A percentile compares a stretch with the other conserved stretches of the same genome.
phyloP scores from a whole-genome alignment of 106 monocot species.

The Dendrobium chrysotoxum region DNA sequence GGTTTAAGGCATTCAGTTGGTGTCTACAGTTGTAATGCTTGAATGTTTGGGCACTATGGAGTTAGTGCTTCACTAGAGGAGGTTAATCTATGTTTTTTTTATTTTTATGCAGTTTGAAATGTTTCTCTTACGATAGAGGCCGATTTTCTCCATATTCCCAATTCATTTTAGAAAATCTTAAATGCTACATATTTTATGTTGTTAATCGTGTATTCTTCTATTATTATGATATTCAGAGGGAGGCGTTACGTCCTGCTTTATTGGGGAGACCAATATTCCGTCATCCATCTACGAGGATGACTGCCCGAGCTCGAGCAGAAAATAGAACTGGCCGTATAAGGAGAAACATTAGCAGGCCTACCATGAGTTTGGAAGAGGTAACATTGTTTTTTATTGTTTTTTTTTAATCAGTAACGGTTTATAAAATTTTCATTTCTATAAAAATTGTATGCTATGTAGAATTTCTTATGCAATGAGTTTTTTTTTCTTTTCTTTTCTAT shows the following conservation, averaged over 20 bases:
- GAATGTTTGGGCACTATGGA: background rate
- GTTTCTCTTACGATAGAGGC: background rate
- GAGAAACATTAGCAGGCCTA: background rate
- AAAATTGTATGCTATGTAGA: background rate
- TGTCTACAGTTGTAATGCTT: background rate
- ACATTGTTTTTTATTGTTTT: background rate
- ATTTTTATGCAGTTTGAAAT: background rate
- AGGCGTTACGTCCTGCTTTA: background rate
- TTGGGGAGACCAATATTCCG: background rate
- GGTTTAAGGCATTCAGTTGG: background rate
- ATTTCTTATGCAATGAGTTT: background rate
- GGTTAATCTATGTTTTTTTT: background rate
- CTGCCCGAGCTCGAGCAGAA: background rate
- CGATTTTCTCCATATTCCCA: background rate
- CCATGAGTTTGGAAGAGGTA: constrained; percentile 6
- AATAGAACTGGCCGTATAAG: background rate
- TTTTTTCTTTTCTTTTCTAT: background rate
- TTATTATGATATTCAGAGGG: background rate
- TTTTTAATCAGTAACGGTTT: background rate
- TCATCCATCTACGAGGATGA: background rate
- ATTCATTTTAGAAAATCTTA: background rate
- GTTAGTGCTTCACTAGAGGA: background rate
- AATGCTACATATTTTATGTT: background rate
- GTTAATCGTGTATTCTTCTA: background rate
- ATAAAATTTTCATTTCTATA: background rate